A percentile compares a stretch with the other conserved stretches of the same genome.
phyloP scores from a whole-genome alignment of 768 basidiomycete genomes.

The Sarcomyxa edulis region DNA sequence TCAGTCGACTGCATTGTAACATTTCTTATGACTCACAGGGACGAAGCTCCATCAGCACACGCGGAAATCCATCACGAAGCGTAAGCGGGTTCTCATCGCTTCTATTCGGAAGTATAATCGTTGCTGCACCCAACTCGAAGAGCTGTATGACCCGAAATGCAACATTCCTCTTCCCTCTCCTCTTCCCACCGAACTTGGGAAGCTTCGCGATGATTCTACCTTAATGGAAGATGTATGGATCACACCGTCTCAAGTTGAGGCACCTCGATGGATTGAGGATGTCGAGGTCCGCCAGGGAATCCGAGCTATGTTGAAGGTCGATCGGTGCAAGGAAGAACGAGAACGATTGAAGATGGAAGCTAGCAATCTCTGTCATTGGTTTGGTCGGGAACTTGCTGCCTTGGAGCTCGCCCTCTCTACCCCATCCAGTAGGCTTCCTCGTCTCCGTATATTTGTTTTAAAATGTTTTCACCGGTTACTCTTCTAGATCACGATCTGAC shows the following conservation, averaged over 20 bases:
- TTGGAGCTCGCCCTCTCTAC: conserved; percentile 17
- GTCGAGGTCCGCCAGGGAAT: conserved; percentile 24
- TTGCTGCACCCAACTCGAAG: conserved; percentile 18
- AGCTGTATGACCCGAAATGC: conserved; percentile 15
- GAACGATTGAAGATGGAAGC: conserved; percentile 18
- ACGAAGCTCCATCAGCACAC: conserved; percentile 29
- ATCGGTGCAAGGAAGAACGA: conserved; percentile 25
- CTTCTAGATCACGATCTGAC: conserved; percentile 9
- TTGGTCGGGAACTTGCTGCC: conserved; percentile 19
- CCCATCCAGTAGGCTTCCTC: too few relatives aligned
- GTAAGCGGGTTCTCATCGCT: conserved; percentile 20
- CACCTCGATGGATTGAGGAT: conserved; percentile 28
- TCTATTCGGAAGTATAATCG: conserved; percentile 24
- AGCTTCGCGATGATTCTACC: conserved; percentile 14
- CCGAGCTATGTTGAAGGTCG: conserved; percentile 16
- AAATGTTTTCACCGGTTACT: too few relatives aligned
- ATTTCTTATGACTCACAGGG: conserved; percentile 12
- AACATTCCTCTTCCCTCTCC: conserved; percentile 25
- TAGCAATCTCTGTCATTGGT: conserved; percentile 31
- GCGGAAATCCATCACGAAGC: conserved; percentile 22
- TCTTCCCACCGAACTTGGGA: conserved; percentile 22
- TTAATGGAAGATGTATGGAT: conserved; percentile 36
- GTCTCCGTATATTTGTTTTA: too few relatives aligned
- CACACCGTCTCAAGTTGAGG: conserved; percentile 3
- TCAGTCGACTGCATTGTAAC: too few relatives aligned